Evolutionary conservation across 371 early-diverging fungal species (phyloP), one percentile per base, ranked within the genome.

Genomic region (Mucor irregularis): DNA sequence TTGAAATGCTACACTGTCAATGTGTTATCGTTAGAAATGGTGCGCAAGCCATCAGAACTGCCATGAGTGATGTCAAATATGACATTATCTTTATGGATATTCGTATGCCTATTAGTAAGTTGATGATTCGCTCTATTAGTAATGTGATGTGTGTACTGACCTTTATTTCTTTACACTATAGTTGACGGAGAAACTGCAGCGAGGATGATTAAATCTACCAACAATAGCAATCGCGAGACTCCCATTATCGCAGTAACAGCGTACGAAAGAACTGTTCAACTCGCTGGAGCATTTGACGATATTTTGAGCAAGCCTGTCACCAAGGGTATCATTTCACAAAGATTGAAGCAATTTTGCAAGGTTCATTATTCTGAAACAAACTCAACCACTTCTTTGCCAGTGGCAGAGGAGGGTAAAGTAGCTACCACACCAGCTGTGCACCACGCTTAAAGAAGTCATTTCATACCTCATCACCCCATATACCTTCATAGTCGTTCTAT

Each of bases 11-110:
- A 10, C 81, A 90, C 47, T 88, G 93, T 55, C 76, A 89, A 16
- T 92, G 91, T 56, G 86, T 91, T 1, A 82, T 90, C 44, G 92
- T 94, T 44, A 81, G 88, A 45, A 95, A 93, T 59, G 97, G 96
- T 5, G 94, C 92, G 0, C 96, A 95, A 66, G 94, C 93, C 3
- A 84, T 95, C 54, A 85, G 93, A 47, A 87, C 87, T 46, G 92
- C 92, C 0, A 90, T 95, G 87, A 94, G 92, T 2, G 85, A 88
- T 52, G 87, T 92, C 24, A 86, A 79, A 54, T 97, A 92, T 74
- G 94, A 95, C 56, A 78, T 94, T 14, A 93, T 97, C 40, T 93
- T 97, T 56, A 90, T 94, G 91, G 94, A 93, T 63, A 86, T 91
- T 24, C 77, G 88, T 10, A 93, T 95, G 93, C 95, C 95, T 0